Evolutionary conservation across 1,139 yeast species (phyloP).

Genomic region (Sporopachydermia cereana): DNA sequence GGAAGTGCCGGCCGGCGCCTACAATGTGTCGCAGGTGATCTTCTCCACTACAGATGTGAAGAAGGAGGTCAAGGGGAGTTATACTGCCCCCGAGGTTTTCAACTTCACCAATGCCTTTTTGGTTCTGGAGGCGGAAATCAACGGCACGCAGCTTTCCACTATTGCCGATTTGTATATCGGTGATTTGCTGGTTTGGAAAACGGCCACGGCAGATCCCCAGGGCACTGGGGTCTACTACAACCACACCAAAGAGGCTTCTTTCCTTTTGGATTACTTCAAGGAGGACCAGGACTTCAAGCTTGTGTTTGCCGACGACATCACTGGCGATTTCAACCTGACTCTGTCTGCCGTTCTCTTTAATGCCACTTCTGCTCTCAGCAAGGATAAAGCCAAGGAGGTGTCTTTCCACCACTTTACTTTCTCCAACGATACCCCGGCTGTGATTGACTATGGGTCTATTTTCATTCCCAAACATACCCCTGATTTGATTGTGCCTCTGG

Average conservation of each 20-base stretch:
- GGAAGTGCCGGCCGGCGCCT: slow-evolving; percentile 3
- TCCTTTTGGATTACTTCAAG: slow-evolving; percentile 2
- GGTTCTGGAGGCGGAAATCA: slow-evolving; percentile 1
- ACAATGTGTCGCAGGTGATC: background rate
- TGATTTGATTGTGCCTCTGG: background rate
- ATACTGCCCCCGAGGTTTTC: slow-evolving; percentile 1
- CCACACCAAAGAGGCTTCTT: slow-evolving; percentile 1
- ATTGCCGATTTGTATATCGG: background rate
- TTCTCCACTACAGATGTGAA: background rate
- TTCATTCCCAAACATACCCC: background rate
- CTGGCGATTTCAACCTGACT: background rate
- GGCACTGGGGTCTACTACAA: background rate
- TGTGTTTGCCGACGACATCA: background rate
- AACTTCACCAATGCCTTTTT: slow-evolving; percentile 2
- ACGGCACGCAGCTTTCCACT: background rate
- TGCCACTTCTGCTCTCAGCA: background rate
- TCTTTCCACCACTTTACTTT: background rate
- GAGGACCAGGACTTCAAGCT: slow-evolving; percentile 1
- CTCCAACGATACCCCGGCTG: slow-evolving; percentile 2
- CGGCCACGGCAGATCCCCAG: slow-evolving; percentile 4
- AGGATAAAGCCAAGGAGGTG: background rate
- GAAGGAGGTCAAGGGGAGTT: background rate
- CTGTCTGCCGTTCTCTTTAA: background rate
- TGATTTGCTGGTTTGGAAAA: slow-evolving; percentile 4
- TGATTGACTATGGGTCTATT: slow-evolving; percentile 3